Conservation (phyloP, 345 rosid genomes). For the Aurinia saxatilis region DNA sequence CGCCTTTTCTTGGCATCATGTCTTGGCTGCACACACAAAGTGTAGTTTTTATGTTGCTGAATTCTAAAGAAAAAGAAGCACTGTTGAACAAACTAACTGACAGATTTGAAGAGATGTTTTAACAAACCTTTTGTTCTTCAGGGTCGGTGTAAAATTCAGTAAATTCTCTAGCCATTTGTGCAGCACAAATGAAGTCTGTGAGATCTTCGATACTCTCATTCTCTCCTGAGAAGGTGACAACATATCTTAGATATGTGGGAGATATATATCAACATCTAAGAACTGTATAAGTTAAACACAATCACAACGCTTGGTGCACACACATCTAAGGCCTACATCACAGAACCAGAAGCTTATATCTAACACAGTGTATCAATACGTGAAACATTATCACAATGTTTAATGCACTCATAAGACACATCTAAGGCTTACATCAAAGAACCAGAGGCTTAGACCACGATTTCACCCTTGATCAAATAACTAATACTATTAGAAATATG, state of each 20-base stretch:
- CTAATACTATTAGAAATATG: not conserved
- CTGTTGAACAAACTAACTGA: not conserved
- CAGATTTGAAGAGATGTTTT: not conserved
- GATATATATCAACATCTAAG: conserved; percentile 1
- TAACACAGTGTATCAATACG: no score
- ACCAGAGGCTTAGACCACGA: not conserved
- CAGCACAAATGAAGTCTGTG: conserved; percentile 78
- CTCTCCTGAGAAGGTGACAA: conserved; percentile 39
- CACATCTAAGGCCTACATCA: conserved; percentile 5
- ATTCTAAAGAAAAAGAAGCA: not conserved
- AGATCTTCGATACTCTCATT: conserved; percentile 48
- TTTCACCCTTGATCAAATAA: not conserved
- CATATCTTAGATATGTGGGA: not conserved
- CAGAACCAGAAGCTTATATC: not conserved
- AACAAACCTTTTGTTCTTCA: conserved; percentile 51
- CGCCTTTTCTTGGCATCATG: conserved; percentile 52
- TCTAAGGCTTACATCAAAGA: no score
- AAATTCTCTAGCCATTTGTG: conserved; percentile 58
- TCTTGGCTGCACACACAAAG: conserved; percentile 31
- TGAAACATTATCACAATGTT: no score
- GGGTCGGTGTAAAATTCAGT: conserved; percentile 42
- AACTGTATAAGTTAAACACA: not conserved
- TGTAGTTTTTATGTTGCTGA: not conserved
- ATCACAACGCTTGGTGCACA: not conserved
- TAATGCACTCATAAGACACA: no score